Evolutionary conservation across 2,329 filamentous ascomycete genomes (phyloP).

Genomic region (Orbilia blumenaviensis): DNA sequence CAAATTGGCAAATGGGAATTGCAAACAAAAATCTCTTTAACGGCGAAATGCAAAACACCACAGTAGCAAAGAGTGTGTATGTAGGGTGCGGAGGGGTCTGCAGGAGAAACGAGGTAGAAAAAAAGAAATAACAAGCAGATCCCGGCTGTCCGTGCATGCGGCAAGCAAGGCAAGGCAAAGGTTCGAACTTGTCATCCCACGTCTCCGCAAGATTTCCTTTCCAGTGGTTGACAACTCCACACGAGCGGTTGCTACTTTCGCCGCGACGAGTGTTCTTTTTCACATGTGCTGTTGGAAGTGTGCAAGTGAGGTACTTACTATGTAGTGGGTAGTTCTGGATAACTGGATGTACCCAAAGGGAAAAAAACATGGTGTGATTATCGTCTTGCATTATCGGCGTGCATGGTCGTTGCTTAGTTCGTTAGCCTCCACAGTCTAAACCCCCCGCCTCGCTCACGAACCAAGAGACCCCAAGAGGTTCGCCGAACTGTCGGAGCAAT

Average conservation of each 20-base stretch:
- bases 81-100: not conserved
- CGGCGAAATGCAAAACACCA: constrained; percentile 11
- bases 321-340: too few species aligned
- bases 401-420: constrained; percentile 9
- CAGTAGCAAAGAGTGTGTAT: too few species aligned
- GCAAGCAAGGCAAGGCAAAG: not conserved
- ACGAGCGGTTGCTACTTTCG: constrained; percentile 18
- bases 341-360: too few species aligned
- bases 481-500: constrained; percentile 19
- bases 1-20: constrained; percentile 18
- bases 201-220: not conserved
- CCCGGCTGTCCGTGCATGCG: constrained; percentile 4
- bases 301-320: too few species aligned
- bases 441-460: constrained; percentile 3
- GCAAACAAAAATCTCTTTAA: constrained; percentile 32
- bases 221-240: not conserved
- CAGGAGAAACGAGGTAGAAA: not conserved
- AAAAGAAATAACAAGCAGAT: not conserved
- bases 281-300: constrained; percentile 26
- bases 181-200: constrained; percentile 11
- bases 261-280: not conserved
- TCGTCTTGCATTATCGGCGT: constrained; percentile 49
- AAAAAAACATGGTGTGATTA: constrained; percentile 50
- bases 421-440: not conserved
- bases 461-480: not conserved